phyloP scores from a whole-genome alignment of 169 alveolate species.

The Plasmodium berghei region DNA sequence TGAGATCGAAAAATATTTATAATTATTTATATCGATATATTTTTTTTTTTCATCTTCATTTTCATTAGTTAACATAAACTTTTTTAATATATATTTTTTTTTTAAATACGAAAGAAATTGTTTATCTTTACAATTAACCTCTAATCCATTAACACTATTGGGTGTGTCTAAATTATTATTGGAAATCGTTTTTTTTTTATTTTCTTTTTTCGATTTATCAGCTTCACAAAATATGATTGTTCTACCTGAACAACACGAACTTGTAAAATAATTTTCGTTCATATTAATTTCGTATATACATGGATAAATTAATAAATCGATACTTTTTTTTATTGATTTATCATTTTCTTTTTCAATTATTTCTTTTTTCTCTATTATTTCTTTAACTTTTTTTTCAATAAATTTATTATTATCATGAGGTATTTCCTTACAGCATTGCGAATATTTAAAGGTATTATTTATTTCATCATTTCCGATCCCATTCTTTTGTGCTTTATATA shows the following conservation, averaged over 20 bases:
- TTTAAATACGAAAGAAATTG: conserved; percentile 58
- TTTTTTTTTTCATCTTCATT: background rate
- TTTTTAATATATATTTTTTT: conserved; percentile 60
- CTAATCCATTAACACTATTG: conserved; percentile 23
- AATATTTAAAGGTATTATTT: background rate
- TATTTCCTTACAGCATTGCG: background rate
- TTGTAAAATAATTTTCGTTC: conserved; percentile 78
- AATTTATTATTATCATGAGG: background rate
- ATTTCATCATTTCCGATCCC: background rate
- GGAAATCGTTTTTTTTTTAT: background rate
- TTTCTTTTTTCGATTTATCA: background rate
- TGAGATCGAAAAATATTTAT: conserved; percentile 2
- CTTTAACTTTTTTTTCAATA: conserved; percentile 28
- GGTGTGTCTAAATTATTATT: conserved; percentile 25
- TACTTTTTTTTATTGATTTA: conserved; percentile 83
- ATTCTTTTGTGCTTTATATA: conserved; percentile 1
- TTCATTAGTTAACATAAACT: conserved; percentile 7
- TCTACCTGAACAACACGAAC: conserved; percentile 87
- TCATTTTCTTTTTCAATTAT: conserved; percentile 53
- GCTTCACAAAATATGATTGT: conserved; percentile 75
- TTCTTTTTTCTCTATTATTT: conserved; percentile 29
- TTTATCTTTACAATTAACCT: conserved; percentile 1
- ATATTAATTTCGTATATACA: conserved; percentile 73
- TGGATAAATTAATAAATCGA: conserved; percentile 81
- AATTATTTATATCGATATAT: too few species aligned